Conservation (phyloP, 306 rosid genomes). For the Malus sieversii region DNA sequence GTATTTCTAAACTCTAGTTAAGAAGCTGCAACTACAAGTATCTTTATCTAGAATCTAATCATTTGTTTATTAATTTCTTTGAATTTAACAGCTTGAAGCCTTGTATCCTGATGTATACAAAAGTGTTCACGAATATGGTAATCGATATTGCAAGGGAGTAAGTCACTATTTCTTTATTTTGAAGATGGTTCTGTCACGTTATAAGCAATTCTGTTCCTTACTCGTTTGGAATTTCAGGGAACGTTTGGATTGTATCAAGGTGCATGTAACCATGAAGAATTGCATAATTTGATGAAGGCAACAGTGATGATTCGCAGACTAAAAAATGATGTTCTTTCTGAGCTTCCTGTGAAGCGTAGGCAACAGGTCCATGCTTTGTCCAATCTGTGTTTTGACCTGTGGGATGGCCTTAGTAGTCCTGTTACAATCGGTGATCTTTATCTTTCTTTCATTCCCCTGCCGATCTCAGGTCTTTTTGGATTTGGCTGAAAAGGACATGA, state of each 20-base stretch:
- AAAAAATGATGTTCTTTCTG: conserved; percentile 80
- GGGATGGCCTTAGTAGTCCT: neutral
- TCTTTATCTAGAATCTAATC: conserved; percentile 10
- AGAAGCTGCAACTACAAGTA: conserved; percentile 5
- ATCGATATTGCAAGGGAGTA: conserved; percentile 97
- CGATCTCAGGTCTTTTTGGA: conserved; percentile 73
- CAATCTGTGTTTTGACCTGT: neutral
- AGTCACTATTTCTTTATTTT: conserved; percentile 31
- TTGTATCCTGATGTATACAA: conserved; percentile 82
- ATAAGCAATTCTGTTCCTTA: conserved; percentile 2
- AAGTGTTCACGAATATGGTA: conserved; percentile 87
- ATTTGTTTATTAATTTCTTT: conserved; percentile 25
- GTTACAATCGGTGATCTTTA: neutral
- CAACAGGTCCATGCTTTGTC: conserved; percentile 51
- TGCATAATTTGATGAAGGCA: conserved; percentile 91
- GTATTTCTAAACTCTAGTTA: conserved; percentile 26
- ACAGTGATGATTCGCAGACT: conserved; percentile 94
- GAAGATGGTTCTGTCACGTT: conserved; percentile 2
- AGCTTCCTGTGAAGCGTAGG: conserved; percentile 94
- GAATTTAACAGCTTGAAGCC: conserved; percentile 69
- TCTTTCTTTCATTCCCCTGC: neutral
- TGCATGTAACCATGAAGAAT: conserved; percentile 94
- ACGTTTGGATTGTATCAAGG: conserved; percentile 85
- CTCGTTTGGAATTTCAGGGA: conserved; percentile 46
- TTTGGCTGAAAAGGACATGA: conserved; percentile 87